These are phyloP conservation scores for Xylariaceae sp. DNA, from an alignment of 2,329 filamentous ascomycete genomes.

Conservation along the genomic window DNA sequence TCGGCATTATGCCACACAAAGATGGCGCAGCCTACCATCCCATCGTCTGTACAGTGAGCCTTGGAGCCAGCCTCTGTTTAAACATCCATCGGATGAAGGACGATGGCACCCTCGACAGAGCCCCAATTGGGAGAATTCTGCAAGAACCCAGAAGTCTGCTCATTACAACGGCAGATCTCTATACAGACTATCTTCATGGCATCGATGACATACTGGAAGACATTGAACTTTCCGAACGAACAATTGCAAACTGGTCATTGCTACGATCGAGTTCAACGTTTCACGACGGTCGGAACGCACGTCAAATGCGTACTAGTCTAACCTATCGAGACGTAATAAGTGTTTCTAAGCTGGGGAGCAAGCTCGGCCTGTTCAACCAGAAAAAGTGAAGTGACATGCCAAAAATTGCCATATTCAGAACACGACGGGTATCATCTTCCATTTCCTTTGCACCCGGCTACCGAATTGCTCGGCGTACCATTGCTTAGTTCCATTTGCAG, in stretches of 20 bases:
- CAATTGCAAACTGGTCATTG: constrained; percentile 69
- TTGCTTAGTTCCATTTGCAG: constrained; percentile 68
- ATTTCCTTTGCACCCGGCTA: constrained; percentile 56
- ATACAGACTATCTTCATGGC: constrained; percentile 69
- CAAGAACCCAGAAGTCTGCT: constrained; percentile 82
- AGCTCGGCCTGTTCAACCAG: constrained; percentile 49
- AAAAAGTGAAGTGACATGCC: constrained; percentile 38
- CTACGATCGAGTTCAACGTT: constrained; percentile 49
- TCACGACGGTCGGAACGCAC: constrained; percentile 50
- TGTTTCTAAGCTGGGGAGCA: constrained; percentile 69
- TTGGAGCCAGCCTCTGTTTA: constrained; percentile 73
- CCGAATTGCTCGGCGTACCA: constrained; percentile 82
- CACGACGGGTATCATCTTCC: constrained; percentile 72
- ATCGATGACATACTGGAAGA: constrained; percentile 67
- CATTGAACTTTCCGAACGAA: constrained; percentile 54
- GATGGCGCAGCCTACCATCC: constrained; percentile 84
- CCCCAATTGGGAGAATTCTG: constrained; percentile 57
- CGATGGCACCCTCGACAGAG: constrained; percentile 52
- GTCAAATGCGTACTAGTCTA: constrained; percentile 63
- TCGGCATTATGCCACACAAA: constrained; percentile 98
- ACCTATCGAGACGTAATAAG: constrained; percentile 84
- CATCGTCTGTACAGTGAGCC: constrained; percentile 84
- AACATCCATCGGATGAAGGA: constrained; percentile 66
- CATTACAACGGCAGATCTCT: constrained; percentile 65
- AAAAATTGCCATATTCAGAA: constrained; percentile 40